Evolutionary conservation across 331 rosid species (phyloP).

Genomic region (Quercus phellos): DNA sequence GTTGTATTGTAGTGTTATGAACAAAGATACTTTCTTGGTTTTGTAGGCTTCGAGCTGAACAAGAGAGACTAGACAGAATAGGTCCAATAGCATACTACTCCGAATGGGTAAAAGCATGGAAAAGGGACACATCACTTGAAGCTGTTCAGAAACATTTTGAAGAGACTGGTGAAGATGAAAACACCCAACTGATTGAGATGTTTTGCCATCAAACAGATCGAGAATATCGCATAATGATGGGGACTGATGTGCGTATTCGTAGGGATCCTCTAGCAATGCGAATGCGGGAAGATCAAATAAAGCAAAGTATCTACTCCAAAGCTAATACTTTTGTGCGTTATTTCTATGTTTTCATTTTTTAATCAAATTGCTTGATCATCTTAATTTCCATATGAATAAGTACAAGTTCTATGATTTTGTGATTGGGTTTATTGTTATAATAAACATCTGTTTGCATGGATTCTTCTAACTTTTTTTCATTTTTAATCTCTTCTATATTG

Average conservation of each 20-base stretch:
- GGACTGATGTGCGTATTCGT: slow-evolving; percentile 76
- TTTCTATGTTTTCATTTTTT: slow-evolving; percentile 16
- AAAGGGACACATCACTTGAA: slow-evolving; percentile 71
- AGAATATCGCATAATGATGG: slow-evolving; percentile 98
- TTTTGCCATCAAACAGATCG: slow-evolving; percentile 76
- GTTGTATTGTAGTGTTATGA: not conserved
- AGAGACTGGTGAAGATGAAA: slow-evolving; percentile 94
- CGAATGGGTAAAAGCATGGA: slow-evolving; percentile 96
- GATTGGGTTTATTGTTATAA: not conserved
- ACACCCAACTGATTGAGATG: slow-evolving; percentile 77
- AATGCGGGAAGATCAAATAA: slow-evolving; percentile 88
- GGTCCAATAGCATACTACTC: slow-evolving; percentile 85
- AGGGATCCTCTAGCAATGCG: slow-evolving; percentile 98
- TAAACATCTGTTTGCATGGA: not conserved
- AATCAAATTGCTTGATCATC: slow-evolving; percentile 10
- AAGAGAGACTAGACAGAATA: slow-evolving; percentile 52
- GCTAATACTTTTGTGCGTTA: slow-evolving; percentile 26
- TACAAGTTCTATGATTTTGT: no score
- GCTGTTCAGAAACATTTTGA: slow-evolving; percentile 87
- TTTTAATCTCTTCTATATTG: not conserved
- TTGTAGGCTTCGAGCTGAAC: slow-evolving; percentile 82
- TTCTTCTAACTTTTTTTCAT: not conserved
- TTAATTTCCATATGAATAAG: not conserved
- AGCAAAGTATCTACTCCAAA: slow-evolving; percentile 72
- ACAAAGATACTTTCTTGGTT: slow-evolving; percentile 1